phyloP scores from a whole-genome alignment of 768 basidiomycete genomes.

The Hypholoma fasciculare region DNA sequence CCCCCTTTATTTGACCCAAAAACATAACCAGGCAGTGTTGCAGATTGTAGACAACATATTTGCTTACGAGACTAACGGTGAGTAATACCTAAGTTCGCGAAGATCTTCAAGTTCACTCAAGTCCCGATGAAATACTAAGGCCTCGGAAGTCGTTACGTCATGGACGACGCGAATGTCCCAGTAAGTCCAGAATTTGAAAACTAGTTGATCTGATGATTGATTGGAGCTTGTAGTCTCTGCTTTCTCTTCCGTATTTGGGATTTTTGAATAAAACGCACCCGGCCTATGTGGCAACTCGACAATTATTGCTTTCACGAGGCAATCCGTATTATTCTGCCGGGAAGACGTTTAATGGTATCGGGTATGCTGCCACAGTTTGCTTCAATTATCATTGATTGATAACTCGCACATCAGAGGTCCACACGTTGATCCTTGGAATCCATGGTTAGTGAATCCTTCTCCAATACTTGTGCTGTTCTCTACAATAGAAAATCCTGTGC shows the following conservation, averaged over 20 bases:
- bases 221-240: conserved; percentile 52
- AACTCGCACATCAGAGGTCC: conserved; percentile 53
- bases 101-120: background rate
- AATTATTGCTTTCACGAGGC: conserved; percentile 55
- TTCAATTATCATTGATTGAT: background rate
- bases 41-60: conserved; percentile 67
- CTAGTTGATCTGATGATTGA: background rate
- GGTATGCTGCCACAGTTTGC: conserved; percentile 40
- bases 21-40: background rate
- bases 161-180: conserved; percentile 88
- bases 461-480: background rate
- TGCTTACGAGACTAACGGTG: conserved; percentile 78
- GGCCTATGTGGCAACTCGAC: conserved; percentile 64
- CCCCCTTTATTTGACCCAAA: background rate
- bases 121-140: conserved; percentile 33
- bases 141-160: conserved; percentile 70
- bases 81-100: conserved; percentile 1
- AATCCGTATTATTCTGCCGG: conserved; percentile 76
- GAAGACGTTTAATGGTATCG: conserved; percentile 63
- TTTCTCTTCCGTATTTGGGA: conserved; percentile 78
- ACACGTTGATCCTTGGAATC: conserved; percentile 70
- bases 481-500: background rate
- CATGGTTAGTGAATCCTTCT: conserved; percentile 45
- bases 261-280: conserved; percentile 63
- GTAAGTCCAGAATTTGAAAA: conserved; percentile 36